Conservation (phyloP, 768 basidiomycete genomes). For the Rhodocollybia butyracea region DNA sequence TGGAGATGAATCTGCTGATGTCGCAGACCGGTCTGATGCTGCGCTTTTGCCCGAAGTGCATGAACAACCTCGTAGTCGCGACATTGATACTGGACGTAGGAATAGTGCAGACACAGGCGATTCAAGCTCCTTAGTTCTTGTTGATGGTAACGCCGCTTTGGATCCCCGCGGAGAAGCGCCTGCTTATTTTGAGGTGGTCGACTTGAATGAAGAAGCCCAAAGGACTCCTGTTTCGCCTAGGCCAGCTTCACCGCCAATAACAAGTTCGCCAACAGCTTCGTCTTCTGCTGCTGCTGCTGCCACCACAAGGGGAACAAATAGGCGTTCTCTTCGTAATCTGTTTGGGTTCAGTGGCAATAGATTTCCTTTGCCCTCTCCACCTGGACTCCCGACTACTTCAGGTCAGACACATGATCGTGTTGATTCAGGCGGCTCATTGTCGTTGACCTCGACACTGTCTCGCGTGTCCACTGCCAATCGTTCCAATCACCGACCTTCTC, state of each 20-base stretch:
- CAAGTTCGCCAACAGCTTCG: background rate
- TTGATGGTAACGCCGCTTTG: slow-evolving; percentile 19
- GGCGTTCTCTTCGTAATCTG: slow-evolving; percentile 5
- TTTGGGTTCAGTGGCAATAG: background rate
- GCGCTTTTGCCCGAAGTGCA: slow-evolving; percentile 11
- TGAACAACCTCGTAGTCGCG: slow-evolving; percentile 3
- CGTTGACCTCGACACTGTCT: slow-evolving; percentile 21
- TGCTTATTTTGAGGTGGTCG: slow-evolving; percentile 59
- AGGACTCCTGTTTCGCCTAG: background rate
- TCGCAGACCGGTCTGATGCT: background rate
- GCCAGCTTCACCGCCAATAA: background rate
- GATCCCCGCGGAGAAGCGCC: slow-evolving; percentile 64
- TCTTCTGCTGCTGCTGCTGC: background rate
- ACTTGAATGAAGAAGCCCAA: slow-evolving; percentile 16
- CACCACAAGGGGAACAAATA: background rate
- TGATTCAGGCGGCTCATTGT: slow-evolving; percentile 10
- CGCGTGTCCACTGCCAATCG: slow-evolving; percentile 21
- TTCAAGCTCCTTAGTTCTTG: slow-evolving; percentile 24
- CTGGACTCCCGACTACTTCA: background rate
- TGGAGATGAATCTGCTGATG: slow-evolving; percentile 17
- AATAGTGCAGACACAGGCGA: slow-evolving; percentile 26
- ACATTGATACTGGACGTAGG: slow-evolving; percentile 6
- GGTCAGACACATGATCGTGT: background rate
- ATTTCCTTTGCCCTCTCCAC: background rate
- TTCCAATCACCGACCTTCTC: slow-evolving; percentile 30